phyloP scores from a whole-genome alignment of 2,329 filamentous ascomycete species.

The Aspergillus ochraceoroseus region DNA sequence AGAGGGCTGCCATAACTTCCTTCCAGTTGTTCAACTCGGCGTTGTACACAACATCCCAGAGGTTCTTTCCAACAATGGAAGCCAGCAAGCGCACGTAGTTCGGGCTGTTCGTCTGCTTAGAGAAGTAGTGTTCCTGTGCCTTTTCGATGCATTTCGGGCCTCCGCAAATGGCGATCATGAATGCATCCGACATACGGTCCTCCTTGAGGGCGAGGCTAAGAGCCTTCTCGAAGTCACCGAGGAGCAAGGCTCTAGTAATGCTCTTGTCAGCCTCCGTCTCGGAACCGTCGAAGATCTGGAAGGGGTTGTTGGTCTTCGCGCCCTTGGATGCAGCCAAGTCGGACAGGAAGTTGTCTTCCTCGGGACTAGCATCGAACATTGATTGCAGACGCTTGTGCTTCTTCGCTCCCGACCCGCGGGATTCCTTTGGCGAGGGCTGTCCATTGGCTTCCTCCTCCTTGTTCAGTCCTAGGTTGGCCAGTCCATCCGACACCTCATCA shows the following conservation, averaged over 20 bases:
- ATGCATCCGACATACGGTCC: constrained; percentile 87
- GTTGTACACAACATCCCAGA: constrained; percentile 98
- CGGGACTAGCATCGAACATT: constrained; percentile 70
- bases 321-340: constrained; percentile 82
- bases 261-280: constrained; percentile 78
- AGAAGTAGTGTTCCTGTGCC: constrained; percentile 85
- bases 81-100: constrained; percentile 88
- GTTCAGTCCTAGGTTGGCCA: constrained; percentile 41
- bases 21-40: constrained; percentile 92
- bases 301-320: constrained; percentile 88
- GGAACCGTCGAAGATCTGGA: constrained; percentile 78
- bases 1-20: constrained; percentile 90
- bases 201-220: constrained; percentile 84
- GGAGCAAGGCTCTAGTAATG: constrained; percentile 81
- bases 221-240: constrained; percentile 86
- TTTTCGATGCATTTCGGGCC: constrained; percentile 91
- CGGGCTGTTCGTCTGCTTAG: constrained; percentile 72
- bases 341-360: constrained; percentile 80
- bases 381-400: constrained; percentile 64
- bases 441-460: constrained; percentile 44
- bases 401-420: constrained; percentile 45
- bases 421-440: constrained; percentile 45
- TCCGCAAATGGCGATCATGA: constrained; percentile 96
- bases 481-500: constrained; percentile 46
- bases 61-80: constrained; percentile 90